Conservation (phyloP, 768 basidiomycete genomes). For the Russula compacta region DNA sequence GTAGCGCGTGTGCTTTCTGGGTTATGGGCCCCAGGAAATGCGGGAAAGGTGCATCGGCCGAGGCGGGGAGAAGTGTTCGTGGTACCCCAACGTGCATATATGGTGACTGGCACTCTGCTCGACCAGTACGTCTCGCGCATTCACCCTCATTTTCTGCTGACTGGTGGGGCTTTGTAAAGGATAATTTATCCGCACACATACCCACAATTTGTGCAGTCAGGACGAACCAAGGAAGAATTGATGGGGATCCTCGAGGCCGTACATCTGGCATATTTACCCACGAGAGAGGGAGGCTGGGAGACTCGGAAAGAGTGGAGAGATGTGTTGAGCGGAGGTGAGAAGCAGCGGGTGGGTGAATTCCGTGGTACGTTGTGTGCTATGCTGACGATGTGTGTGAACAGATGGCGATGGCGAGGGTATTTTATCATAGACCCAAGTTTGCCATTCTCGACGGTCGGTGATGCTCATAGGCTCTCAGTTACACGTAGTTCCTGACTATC, state of each 20-base stretch:
- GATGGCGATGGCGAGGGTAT: constrained; percentile 91
- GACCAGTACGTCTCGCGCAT: constrained; percentile 51
- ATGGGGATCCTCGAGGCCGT: constrained; percentile 71
- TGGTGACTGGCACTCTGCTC: constrained; percentile 77
- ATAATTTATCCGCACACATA: constrained; percentile 89
- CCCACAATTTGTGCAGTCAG: constrained; percentile 54
- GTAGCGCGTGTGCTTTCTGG: constrained; percentile 85
- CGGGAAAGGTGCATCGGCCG: constrained; percentile 28
- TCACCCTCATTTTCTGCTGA: not conserved
- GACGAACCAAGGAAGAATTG: constrained; percentile 58
- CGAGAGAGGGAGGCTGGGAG: constrained; percentile 82
- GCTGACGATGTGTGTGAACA: constrained; percentile 24
- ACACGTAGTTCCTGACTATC: constrained; percentile 5
- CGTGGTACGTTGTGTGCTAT: not conserved
- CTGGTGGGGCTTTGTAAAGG: constrained; percentile 22
- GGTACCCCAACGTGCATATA: constrained; percentile 89
- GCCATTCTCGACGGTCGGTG: constrained; percentile 76
- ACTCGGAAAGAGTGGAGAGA: constrained; percentile 95
- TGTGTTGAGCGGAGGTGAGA: constrained; percentile 93
- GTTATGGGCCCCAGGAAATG: constrained; percentile 60
- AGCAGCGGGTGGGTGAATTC: constrained; percentile 59
- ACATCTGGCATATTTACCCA: constrained; percentile 76
- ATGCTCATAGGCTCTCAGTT: not conserved
- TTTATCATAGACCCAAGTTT: constrained; percentile 79
- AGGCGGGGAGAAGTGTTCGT: constrained; percentile 48